These are phyloP conservation scores for Huntiella omanensis DNA, from an alignment of 2,329 filamentous ascomycete species.

Conservation along the genomic window DNA sequence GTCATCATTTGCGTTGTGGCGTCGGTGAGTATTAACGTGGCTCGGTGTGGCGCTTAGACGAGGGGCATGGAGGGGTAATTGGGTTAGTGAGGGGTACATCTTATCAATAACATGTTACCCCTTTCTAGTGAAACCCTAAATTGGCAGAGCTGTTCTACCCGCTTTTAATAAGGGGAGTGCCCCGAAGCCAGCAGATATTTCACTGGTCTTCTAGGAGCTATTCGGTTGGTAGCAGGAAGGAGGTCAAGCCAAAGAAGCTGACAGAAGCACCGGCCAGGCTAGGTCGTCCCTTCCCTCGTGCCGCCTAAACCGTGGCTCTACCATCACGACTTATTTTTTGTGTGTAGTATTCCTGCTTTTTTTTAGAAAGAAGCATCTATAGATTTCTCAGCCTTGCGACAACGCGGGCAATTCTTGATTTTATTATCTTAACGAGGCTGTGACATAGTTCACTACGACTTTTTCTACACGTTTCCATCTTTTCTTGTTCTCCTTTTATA, in stretches of 20 bases:
- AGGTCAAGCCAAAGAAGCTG: conserved; percentile 10
- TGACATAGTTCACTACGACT: too few species aligned
- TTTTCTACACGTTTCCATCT: not conserved
- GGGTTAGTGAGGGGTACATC: not conserved
- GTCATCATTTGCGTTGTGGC: too few species aligned
- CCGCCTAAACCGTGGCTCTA: conserved; percentile 4
- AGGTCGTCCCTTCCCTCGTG: conserved; percentile 3
- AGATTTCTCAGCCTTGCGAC: conserved; percentile 1
- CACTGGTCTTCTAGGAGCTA: not conserved
- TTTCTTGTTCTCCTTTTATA: conserved; percentile 1
- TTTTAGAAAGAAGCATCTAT: not conserved
- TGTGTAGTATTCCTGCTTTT: not conserved
- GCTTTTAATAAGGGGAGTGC: conserved; percentile 1
- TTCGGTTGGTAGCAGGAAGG: conserved; percentile 1
- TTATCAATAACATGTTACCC: too few species aligned
- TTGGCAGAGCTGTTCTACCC: not conserved
- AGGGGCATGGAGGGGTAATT: conserved; percentile 5
- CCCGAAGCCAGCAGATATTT: not conserved
- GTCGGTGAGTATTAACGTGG: not conserved
- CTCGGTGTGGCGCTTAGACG: conserved; percentile 1
- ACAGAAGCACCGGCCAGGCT: conserved; percentile 9
- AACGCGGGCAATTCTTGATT: too few species aligned
- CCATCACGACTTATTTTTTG: conserved; percentile 5
- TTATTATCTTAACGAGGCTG: too few species aligned
- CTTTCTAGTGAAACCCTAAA: too few species aligned